Conservation (phyloP, 495 filamentous ascomycete species). For the Mycothermus thermophilus region DNA sequence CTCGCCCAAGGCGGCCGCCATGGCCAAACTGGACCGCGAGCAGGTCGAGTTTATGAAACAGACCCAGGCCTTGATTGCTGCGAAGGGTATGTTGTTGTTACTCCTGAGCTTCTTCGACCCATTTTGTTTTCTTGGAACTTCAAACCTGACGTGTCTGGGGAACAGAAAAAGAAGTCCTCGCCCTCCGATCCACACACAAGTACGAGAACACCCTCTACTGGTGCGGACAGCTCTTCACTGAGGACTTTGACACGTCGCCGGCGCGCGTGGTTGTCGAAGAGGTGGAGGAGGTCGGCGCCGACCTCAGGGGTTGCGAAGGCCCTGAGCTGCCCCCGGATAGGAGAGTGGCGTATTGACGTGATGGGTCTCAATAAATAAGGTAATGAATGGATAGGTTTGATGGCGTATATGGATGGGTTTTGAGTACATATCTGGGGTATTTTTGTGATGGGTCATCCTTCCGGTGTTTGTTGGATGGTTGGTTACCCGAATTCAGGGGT, state of each 20-base stretch:
- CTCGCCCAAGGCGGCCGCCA: conserved; percentile 1
- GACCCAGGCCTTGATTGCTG: conserved; percentile 10
- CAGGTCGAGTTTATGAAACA: conserved; percentile 15
- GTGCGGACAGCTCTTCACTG: conserved; percentile 15
- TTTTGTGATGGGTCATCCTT: no score
- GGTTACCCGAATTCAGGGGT: no score
- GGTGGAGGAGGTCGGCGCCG: neutral
- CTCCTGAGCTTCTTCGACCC: no score
- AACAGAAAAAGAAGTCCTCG: conserved; percentile 8
- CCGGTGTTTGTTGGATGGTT: no score
- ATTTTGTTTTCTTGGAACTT: no score
- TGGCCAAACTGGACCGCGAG: conserved; percentile 11
- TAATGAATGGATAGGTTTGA: no score
- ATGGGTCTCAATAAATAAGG: no score
- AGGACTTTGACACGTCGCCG: conserved; percentile 15
- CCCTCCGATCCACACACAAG: conserved; percentile 4
- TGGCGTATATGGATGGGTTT: no score
- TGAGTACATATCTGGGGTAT: no score
- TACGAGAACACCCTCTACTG: conserved; percentile 16
- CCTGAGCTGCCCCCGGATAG: no score
- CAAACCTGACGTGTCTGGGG: no score
- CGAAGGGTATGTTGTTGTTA: conserved; percentile 9
- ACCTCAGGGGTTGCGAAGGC: no score
- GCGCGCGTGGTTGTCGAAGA: conserved; percentile 12
- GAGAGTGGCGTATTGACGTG: neutral